Evolutionary conservation across 2,329 filamentous ascomycete species (phyloP).

Genomic region (Claviceps sp.): DNA sequence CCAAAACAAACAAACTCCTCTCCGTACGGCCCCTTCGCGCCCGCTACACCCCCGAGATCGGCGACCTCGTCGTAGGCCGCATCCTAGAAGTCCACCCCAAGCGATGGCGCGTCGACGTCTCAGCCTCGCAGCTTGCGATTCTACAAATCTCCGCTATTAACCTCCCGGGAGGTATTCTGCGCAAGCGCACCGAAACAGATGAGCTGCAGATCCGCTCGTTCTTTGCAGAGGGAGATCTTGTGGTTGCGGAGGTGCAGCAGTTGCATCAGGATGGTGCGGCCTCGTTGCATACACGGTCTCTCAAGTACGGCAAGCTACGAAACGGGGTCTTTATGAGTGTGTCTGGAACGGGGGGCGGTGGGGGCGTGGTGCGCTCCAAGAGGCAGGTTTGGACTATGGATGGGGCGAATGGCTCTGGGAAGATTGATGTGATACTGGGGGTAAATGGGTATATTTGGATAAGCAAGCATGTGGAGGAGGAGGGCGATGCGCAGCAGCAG

Average conservation of each 20-base stretch:
- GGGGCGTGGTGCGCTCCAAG: constrained; percentile 70
- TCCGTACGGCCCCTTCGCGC: constrained; percentile 82
- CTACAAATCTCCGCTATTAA: constrained; percentile 87
- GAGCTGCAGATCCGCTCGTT: constrained; percentile 96
- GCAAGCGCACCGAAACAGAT: constrained; percentile 86
- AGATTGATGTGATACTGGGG: constrained; percentile 75
- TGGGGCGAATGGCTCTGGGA: constrained; percentile 38
- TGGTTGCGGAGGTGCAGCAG: constrained; percentile 90
- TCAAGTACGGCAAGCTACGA: constrained; percentile 90
- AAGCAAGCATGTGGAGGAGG: constrained; percentile 61
- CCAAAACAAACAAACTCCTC: constrained; percentile 92
- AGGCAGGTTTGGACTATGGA: constrained; percentile 81
- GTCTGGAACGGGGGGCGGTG: constrained; percentile 69
- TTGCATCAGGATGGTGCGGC: constrained; percentile 78
- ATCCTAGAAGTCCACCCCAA: constrained; percentile 90
- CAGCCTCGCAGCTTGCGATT: constrained; percentile 70
- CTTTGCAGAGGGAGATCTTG: constrained; percentile 85
- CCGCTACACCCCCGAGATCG: constrained; percentile 90
- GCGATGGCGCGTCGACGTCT: constrained; percentile 91
- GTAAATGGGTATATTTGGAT: constrained; percentile 98
- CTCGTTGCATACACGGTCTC: constrained; percentile 72
- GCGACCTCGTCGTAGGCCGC: constrained; percentile 84
- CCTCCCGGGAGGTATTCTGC: constrained; percentile 80
- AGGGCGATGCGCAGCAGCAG: constrained; percentile 18
- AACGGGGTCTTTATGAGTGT: constrained; percentile 86